Conservation (phyloP, 169 alveolate species). For the Plasmodium ovale region DNA sequence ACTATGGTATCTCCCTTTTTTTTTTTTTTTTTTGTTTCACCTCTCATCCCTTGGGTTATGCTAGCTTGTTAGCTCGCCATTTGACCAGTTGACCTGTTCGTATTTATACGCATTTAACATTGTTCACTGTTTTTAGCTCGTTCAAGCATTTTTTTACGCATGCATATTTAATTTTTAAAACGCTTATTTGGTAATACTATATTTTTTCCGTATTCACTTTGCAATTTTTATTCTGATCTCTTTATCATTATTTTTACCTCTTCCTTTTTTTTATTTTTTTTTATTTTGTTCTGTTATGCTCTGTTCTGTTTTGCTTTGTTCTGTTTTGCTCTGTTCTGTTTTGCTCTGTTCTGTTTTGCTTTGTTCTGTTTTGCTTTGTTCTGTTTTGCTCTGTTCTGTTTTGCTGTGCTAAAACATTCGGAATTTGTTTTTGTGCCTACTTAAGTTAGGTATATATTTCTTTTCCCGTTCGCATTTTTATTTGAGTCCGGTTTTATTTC, state of each 20-base stretch:
- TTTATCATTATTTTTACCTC: too few relatives aligned
- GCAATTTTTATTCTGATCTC: background rate
- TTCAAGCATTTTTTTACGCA: conserved; percentile 10
- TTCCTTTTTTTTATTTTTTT: background rate
- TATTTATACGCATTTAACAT: background rate
- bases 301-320: background rate
- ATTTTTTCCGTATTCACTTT: background rate
- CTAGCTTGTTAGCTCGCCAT: too few relatives aligned
- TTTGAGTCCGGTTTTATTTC: conserved; percentile 8
- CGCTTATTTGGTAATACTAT: background rate
- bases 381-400: background rate
- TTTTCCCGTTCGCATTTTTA: conserved; percentile 4
- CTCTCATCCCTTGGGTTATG: too few relatives aligned
- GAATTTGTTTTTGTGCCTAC: background rate
- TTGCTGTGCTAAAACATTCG: background rate
- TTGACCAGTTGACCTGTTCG: too few relatives aligned
- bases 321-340: background rate
- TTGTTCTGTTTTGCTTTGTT: background rate
- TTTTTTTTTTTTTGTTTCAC: conserved; percentile 8
- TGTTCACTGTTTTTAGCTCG: conserved; percentile 22
- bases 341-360: conserved; percentile 8
- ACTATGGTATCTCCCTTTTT: background rate
- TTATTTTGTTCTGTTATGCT: background rate
- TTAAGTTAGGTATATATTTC: conserved; percentile 11
- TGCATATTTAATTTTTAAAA: conserved; percentile 30